phyloP scores from a whole-genome alignment of 768 basidiomycete species.

The Erythrobasidium yunnanense region DNA sequence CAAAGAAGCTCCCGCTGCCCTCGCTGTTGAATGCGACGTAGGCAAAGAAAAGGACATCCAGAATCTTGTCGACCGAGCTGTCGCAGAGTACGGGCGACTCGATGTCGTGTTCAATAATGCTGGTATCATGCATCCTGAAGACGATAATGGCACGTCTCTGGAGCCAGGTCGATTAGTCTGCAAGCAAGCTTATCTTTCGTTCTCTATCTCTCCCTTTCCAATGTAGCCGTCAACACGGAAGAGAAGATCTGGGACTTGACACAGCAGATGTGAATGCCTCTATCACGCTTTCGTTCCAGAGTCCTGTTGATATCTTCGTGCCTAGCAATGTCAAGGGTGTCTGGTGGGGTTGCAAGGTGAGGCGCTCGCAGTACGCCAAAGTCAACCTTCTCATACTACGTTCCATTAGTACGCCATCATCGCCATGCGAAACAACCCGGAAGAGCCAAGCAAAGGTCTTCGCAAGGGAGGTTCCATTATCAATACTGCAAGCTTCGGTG shows the following conservation, averaged over 20 bases:
- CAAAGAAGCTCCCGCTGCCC: conserved; percentile 48
- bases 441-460: conserved; percentile 67
- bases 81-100: conserved; percentile 77
- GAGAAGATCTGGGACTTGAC: conserved; percentile 75
- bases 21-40: conserved; percentile 72
- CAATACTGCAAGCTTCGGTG: conserved; percentile 81
- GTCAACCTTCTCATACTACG: neutral
- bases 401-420: conserved; percentile 74
- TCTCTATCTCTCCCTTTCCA: neutral
- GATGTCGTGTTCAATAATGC: conserved; percentile 58
- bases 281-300: neutral
- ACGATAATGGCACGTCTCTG: conserved; percentile 7
- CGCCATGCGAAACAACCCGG: conserved; percentile 88
- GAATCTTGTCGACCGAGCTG: conserved; percentile 63
- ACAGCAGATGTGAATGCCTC: conserved; percentile 32
- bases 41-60: conserved; percentile 78
- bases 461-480: conserved; percentile 69
- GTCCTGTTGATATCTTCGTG: neutral
- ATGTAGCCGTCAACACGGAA: conserved; percentile 73
- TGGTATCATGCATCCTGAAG: conserved; percentile 22
- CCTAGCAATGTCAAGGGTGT: conserved; percentile 98
- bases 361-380: neutral
- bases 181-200: neutral
- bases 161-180: neutral
- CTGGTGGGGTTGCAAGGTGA: conserved; percentile 81